Evolutionary conservation across 768 basidiomycete genomes (phyloP).

Genomic region (Rhodotorula toruloides): DNA sequence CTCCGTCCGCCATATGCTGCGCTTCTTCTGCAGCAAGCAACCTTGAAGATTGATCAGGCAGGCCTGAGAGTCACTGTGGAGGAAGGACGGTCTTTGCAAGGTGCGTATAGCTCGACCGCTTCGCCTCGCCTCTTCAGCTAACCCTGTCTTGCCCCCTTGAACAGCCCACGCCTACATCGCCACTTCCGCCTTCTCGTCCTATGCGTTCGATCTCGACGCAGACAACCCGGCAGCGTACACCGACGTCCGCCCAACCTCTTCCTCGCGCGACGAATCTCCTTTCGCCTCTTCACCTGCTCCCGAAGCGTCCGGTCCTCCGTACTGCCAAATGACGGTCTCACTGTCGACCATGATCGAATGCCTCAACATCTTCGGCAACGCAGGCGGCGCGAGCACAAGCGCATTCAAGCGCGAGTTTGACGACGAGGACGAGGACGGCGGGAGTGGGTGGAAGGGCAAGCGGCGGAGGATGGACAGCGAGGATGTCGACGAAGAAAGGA

Average conservation of each 20-base stretch:
- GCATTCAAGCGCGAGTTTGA: conserved; percentile 22
- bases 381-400: conserved; percentile 45
- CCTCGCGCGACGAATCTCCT: conserved; percentile 46
- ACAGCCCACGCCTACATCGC: conserved; percentile 80
- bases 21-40: conserved; percentile 53
- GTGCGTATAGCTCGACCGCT: conserved; percentile 50
- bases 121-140: neutral
- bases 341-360: conserved; percentile 80
- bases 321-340: conserved; percentile 65
- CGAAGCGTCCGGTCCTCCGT: conserved; percentile 33
- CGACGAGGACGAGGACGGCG: conserved; percentile 21
- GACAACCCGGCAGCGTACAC: conserved; percentile 43
- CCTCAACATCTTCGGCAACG: conserved; percentile 88
- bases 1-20: neutral
- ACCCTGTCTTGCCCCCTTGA: neutral
- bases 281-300: conserved; percentile 37
- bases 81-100: conserved; percentile 73
- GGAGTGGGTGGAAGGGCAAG: conserved; percentile 5
- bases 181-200: conserved; percentile 72
- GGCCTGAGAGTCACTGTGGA: conserved; percentile 78
- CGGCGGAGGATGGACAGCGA: conserved; percentile 12
- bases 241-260: conserved; percentile 45
- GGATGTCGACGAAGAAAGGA: conserved; percentile 4
- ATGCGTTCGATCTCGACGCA: conserved; percentile 54
- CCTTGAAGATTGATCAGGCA: conserved; percentile 61